Percentiles rank a stretch among this genome's conserved stretches.
phyloP scores from a whole-genome alignment of 2,329 filamentous ascomycete genomes.

The Phyllosticta paracitricarpa region DNA sequence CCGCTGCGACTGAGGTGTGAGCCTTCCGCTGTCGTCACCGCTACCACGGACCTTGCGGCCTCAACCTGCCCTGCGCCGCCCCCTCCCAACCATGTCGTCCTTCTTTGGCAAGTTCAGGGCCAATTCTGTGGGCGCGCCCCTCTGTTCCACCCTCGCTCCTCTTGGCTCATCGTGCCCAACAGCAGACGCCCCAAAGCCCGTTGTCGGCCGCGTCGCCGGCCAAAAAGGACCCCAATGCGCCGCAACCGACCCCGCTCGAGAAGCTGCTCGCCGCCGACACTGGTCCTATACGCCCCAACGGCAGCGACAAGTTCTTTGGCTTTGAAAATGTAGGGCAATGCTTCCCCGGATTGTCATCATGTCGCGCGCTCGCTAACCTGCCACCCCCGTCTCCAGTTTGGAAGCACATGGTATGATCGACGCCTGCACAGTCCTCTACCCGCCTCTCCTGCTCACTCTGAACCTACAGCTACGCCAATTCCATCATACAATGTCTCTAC shows the following conservation, averaged over 20 bases:
- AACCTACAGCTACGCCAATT: slow-evolving; percentile 80
- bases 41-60: slow-evolving; percentile 4
- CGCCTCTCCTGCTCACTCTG: slow-evolving; percentile 12
- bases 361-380: slow-evolving; percentile 16
- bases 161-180: slow-evolving; percentile 9
- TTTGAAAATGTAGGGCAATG: slow-evolving; percentile 77
- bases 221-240: slow-evolving; percentile 51
- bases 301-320: slow-evolving; percentile 96
- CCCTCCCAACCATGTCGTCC: slow-evolving; percentile 34
- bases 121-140: slow-evolving; percentile 31
- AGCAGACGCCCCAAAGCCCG: slow-evolving; percentile 39
- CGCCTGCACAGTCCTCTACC: not conserved
- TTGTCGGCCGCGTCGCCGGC: slow-evolving; percentile 35
- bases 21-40: not conserved
- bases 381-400: slow-evolving; percentile 53
- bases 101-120: slow-evolving; percentile 47
- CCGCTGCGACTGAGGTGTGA: not conserved
- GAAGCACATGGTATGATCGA: slow-evolving; percentile 77
- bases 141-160: not conserved
- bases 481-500: slow-evolving; percentile 93
- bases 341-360: slow-evolving; percentile 5
- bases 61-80: not conserved
- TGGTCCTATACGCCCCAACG: slow-evolving; percentile 72
- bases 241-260: slow-evolving; percentile 49
- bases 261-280: slow-evolving; percentile 79